Evolutionary conservation across 352 stramenopile species (phyloP), one percentile per base, ranked within the genome.

Genomic region (Elongisporangium anandrum): DNA sequence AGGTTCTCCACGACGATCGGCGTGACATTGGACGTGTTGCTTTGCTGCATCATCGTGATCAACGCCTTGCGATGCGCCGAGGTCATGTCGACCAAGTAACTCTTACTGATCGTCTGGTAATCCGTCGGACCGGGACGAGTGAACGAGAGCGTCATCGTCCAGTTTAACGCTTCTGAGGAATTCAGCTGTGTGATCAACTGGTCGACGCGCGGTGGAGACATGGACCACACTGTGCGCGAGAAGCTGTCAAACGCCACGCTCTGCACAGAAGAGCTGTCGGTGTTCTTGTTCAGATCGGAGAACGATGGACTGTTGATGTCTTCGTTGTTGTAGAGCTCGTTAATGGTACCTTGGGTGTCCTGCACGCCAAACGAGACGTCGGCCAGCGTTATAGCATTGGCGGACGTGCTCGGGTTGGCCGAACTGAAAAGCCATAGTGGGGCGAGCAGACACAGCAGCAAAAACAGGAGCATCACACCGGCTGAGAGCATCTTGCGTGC

Each of bases 381-480:
- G 0, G 81, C 79, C 9, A 86, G 59, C 24, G 70, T 89, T 34
- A 94, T 72, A 3, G 79, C 71, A 60, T 95, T 95, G 17, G 69
- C 41, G 7, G 66, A 81, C 29, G 87, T 95, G 56, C 81, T 93
- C 4, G 87, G 87, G 58, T 95, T 95, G 21, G 88, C 87, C 15
- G 87, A 94, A 54, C 87, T 94, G 66, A 95, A 95, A 23, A 95
- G 73, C 20, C 85, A 76, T 38, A 95, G 60, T 3, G 87, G 87
- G 0, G 77, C 85, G 4, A 95, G 63, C 26, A 95, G 63, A 68
- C 87, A 95, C 2, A 94, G 50, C 9, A 94, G 56, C 23, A 95
- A 56, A 24, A 90, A 81, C 7, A 93, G 64, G 52, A 95, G 66
- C 81, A 93, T 93, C 1, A 94, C 56, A 41, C 87, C 87, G 0